These are phyloP conservation scores for Solanum paucissectum DNA, from an alignment of 257 asterid species.

Conservation along the genomic window DNA sequence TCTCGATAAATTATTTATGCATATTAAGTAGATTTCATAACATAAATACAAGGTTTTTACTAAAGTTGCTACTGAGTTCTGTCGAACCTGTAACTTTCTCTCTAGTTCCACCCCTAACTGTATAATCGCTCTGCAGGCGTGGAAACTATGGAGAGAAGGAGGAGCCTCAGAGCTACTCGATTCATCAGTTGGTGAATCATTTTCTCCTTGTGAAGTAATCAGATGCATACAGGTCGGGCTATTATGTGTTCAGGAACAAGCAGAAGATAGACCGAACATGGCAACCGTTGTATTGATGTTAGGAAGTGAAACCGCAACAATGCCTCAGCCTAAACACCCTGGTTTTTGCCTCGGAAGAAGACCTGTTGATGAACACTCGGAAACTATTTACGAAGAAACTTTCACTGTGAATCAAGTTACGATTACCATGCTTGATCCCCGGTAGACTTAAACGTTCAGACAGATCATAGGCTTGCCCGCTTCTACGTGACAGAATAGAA, in stretches of 20 bases:
- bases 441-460: conserved; percentile 7
- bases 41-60: not conserved
- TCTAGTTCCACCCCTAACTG: not conserved
- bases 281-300: conserved; percentile 29
- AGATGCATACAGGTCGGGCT: conserved; percentile 40
- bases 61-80: not conserved
- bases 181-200: conserved; percentile 5
- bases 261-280: conserved; percentile 43
- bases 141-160: conserved; percentile 35
- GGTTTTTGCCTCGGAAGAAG: conserved; percentile 29
- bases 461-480: not conserved
- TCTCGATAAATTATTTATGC: not conserved
- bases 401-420: conserved; percentile 28
- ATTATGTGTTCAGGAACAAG: conserved; percentile 35
- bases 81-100: not conserved
- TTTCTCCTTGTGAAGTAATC: conserved; percentile 5
- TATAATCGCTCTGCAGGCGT: conserved; percentile 11
- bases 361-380: conserved; percentile 16
- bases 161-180: conserved; percentile 19
- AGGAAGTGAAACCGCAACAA: conserved; percentile 18
- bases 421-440: conserved; percentile 21
- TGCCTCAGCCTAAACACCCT: conserved; percentile 38
- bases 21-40: not conserved
- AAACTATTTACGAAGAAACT: conserved; percentile 18
- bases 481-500: not conserved